Evolutionary conservation across 805 yeast genomes (phyloP).

Genomic region (Blastobotrys attinorum): DNA sequence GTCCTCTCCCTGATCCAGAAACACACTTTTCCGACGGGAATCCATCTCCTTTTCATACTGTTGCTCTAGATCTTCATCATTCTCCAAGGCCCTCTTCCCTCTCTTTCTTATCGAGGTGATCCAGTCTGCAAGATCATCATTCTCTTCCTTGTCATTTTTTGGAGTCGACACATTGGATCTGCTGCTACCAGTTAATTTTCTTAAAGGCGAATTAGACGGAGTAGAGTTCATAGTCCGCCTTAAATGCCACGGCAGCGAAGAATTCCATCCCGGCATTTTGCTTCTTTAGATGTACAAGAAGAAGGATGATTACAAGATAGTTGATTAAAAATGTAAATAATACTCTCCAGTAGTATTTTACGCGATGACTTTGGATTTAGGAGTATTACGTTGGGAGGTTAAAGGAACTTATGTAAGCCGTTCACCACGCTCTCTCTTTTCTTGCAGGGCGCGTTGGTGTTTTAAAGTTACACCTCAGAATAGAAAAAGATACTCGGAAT

Average conservation of each 20-base stretch:
- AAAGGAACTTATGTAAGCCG: too few relatives aligned
- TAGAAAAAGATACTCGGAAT: too few relatives aligned
- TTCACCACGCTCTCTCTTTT: too few relatives aligned
- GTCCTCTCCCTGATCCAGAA: slow-evolving; percentile 1
- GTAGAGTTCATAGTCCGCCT: not conserved
- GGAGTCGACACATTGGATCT: not conserved
- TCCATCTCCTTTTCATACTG: slow-evolving; percentile 9
- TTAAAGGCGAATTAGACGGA: slow-evolving; percentile 1
- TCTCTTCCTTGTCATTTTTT: not conserved
- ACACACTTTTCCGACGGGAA: slow-evolving; percentile 1
- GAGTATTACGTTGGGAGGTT: too few relatives aligned
- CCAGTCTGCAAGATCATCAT: slow-evolving; percentile 12
- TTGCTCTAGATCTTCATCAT: slow-evolving; percentile 3
- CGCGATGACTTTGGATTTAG: too few relatives aligned
- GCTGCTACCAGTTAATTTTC: slow-evolving; percentile 2
- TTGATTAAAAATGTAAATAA: too few relatives aligned
- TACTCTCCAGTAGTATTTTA: too few relatives aligned
- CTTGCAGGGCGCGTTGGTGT: too few relatives aligned
- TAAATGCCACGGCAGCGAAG: slow-evolving; percentile 1
- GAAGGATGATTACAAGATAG: too few relatives aligned
- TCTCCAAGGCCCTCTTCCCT: slow-evolving; percentile 1
- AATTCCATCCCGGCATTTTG: too few relatives aligned
- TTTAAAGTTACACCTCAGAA: too few relatives aligned
- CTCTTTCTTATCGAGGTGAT: slow-evolving; percentile 8
- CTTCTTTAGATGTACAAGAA: too few relatives aligned